Evolutionary conservation across 106 monocot genomes (phyloP), one percentile per base, ranked within the genome.

Genomic region (Amphibolis antarctica): DNA sequence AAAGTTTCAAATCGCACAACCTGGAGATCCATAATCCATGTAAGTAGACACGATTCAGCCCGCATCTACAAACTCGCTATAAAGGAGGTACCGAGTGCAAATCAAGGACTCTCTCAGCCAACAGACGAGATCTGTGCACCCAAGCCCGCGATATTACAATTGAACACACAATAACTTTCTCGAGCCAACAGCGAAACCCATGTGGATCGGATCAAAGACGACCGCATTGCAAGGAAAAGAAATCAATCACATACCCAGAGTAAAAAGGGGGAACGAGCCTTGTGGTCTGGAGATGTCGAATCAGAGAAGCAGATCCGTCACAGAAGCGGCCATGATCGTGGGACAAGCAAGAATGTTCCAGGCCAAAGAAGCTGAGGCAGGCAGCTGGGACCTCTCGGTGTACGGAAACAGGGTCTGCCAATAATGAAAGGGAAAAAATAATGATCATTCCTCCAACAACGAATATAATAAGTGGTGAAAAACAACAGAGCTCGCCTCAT

Each of bases 401-500:
- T 23, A 57, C 57, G 10, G 57, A 13, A 57, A 18, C 27, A 59
- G 1, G 59, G 59, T 53, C 53, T 53, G 19, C 53, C 53, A 23
- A 59, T 59, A 23, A 59, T 59, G 30, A 11, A 27, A 59, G 29
- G 3, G 22, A 28, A 28, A 62, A 22, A 62, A 11, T 19, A 11
- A 30, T 55, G 6, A 21, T 62, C 23, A 62, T 44, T 43, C 19
- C 20, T 0, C 22, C 20, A n/a, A 42, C 10, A 15, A 62, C 24
- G n/a, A 24, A 55, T 24, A 43, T 10, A 44, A 15, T 30, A 43
- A 62, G 17, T 13, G 9, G 42, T 12, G 30, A 10, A 62, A 62
- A 62, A 62, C 23, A 62, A 45, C 42, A 62, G 43, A 44, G 44
- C 43, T 45, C 62, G 20, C 44, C 62, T 62, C 62, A 45, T 9